Evolutionary conservation across 345 rosid species (phyloP).

Genomic region (Reutealis trisperma): DNA sequence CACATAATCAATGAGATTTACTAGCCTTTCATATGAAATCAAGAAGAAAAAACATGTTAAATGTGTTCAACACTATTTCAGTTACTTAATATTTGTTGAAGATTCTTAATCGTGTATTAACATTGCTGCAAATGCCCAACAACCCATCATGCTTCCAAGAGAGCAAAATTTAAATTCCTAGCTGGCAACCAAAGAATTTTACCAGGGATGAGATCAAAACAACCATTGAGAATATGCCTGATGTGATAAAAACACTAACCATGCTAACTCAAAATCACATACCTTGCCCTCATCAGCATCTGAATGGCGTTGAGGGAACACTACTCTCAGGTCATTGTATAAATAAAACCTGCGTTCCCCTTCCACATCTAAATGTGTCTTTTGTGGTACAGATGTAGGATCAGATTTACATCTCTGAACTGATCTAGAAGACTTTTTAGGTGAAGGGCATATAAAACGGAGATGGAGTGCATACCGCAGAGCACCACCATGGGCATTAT

Average conservation of each 20-base stretch:
- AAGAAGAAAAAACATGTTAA: neutral
- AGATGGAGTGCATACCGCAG: conserved; percentile 92
- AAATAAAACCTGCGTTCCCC: conserved; percentile 75
- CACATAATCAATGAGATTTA: neutral
- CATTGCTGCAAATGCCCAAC: neutral
- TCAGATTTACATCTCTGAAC: conserved; percentile 51
- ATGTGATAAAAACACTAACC: neutral
- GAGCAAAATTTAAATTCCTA: neutral
- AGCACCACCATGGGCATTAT: conserved; percentile 58
- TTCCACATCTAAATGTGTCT: conserved; percentile 34
- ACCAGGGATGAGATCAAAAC: neutral
- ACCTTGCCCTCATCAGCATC: conserved; percentile 98
- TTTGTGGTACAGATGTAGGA: conserved; percentile 37
- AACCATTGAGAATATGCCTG: neutral
- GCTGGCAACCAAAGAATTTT: neutral
- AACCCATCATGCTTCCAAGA: neutral
- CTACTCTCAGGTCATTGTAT: conserved; percentile 80
- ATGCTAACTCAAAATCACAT: conserved; percentile 22
- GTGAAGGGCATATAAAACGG: conserved; percentile 70
- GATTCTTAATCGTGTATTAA: too few relatives aligned
- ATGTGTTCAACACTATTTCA: neutral
- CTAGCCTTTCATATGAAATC: neutral
- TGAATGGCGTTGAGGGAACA: conserved; percentile 94
- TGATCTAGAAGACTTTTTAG: conserved; percentile 59
- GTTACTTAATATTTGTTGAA: neutral